Conservation (phyloP, 2,329 filamentous ascomycete genomes). For the Calonectria fujianensis region DNA sequence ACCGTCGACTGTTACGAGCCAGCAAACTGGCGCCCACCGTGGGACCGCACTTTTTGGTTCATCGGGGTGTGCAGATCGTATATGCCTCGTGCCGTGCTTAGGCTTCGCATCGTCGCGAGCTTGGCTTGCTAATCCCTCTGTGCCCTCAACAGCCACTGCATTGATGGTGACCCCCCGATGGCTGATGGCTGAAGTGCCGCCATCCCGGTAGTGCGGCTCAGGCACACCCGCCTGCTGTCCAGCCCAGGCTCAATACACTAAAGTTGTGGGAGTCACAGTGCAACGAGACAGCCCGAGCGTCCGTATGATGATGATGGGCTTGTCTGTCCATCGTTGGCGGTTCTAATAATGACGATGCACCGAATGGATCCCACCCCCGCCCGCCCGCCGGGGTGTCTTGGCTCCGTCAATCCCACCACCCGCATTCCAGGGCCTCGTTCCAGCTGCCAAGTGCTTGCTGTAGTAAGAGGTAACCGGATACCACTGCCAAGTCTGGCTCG, state of each 20-base stretch:
- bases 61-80: neutral
- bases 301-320: slow-evolving; percentile 29
- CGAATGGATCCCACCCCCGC: slow-evolving; percentile 31
- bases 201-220: slow-evolving; percentile 31
- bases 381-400: slow-evolving; percentile 17
- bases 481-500: slow-evolving; percentile 24
- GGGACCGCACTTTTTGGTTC: neutral
- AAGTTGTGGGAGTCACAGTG: slow-evolving; percentile 14
- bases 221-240: slow-evolving; percentile 22
- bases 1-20: slow-evolving; percentile 8
- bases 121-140: neutral
- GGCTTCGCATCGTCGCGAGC: slow-evolving; percentile 11
- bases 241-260: slow-evolving; percentile 4
- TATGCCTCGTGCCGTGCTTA: neutral
- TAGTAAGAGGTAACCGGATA: slow-evolving; percentile 40
- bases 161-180: slow-evolving; percentile 18
- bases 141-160: slow-evolving; percentile 21
- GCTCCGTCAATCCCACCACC: slow-evolving; percentile 25
- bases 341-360: slow-evolving; percentile 31
- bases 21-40: neutral
- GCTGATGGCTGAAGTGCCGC: slow-evolving; percentile 26
- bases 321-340: slow-evolving; percentile 16
- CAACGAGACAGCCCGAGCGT: neutral
- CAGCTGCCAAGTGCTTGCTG: slow-evolving; percentile 36
- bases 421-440: slow-evolving; percentile 44